Base-by-base conservation (phyloP, 805 yeast genomes). In the Hemisphaericaspora nanyangensis region DNA sequence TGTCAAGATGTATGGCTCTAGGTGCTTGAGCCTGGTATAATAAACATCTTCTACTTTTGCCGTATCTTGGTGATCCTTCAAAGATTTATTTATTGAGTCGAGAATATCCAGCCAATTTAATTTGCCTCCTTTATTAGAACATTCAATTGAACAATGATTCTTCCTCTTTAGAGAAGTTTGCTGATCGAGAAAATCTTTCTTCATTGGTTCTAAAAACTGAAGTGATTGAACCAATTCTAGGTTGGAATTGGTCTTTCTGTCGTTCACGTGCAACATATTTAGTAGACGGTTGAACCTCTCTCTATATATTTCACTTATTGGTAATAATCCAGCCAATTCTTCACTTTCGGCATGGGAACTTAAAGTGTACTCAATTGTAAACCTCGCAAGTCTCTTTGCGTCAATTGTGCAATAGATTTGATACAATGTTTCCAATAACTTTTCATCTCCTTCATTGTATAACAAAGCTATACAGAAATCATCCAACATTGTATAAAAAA, bases 381-480 rank as follows among this genome's bases (percentile, higher is more conserved):
- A 69, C 28, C 87, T 64, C 6, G 80, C 69, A 19, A 84, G 56
- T 40, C 77, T 67, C 7, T 59, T 54, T 20, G 72, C 65, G 5
- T 68, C 71, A 36, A 82, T 69, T 49, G 70, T 72, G 6, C 61
- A 44, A 44, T 79, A 80, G 1, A 84, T 56, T 16, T 76, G 72
- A 16, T 70, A 65, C 20, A 85, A 55, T 0, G 78, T 53, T 5
- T 69, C 63, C 5, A 81, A 66, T 1, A 82, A 63, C 5, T 70
- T 60, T 10, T 72, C 68, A 51, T 85, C 95, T 0, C 81, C 84
- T 40, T 81, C 87, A 17, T 79, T 78, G 55, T 82, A 82, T 26
- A 77, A 68, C 13, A 85, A 61, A 1, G 91, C 79, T 17, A 77
- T 77, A 4, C 78, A 61, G 42, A 89, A 61, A 53, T 86, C 91